phyloP scores from a whole-genome alignment of 345 rosid genomes.

The Salix brachista region DNA sequence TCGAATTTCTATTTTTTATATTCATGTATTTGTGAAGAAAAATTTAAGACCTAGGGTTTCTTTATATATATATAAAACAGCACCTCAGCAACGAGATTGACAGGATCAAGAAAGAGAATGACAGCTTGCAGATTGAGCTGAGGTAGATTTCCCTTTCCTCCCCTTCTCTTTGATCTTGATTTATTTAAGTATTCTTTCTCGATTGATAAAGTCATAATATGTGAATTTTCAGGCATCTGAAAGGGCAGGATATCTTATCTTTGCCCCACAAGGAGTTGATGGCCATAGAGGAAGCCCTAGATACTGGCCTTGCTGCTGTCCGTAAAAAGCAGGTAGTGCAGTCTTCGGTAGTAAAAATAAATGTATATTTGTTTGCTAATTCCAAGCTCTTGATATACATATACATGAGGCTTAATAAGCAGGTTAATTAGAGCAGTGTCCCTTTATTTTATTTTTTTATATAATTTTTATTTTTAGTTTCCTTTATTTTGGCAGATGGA shows the following conservation, averaged over 20 bases:
- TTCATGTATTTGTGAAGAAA: background rate
- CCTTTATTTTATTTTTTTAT: background rate
- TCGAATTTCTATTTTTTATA: background rate
- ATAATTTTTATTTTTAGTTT: background rate
- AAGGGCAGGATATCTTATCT: slow-evolving; percentile 65
- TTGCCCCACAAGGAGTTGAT: slow-evolving; percentile 52
- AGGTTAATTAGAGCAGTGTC: too few relatives aligned
- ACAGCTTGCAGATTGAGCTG: slow-evolving; percentile 75
- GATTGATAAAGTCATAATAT: background rate
- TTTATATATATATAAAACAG: slow-evolving; percentile 18
- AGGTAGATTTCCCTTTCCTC: slow-evolving; percentile 27
- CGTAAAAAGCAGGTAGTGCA: slow-evolving; percentile 48
- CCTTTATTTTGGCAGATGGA: slow-evolving; percentile 17
- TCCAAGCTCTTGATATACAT: background rate
- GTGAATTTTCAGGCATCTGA: slow-evolving; percentile 49
- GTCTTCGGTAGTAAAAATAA: background rate
- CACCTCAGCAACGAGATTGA: slow-evolving; percentile 75
- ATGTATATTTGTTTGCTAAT: background rate
- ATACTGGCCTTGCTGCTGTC: slow-evolving; percentile 52
- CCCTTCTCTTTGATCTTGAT: background rate
- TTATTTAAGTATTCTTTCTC: background rate
- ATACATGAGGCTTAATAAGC: background rate
- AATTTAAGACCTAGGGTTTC: slow-evolving; percentile 16
- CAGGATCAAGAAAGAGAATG: slow-evolving; percentile 77
- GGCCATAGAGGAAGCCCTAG: slow-evolving; percentile 60